Conservation (phyloP, 1,284 basidiomycete species). For the Marasmius tenuissimus region DNA sequence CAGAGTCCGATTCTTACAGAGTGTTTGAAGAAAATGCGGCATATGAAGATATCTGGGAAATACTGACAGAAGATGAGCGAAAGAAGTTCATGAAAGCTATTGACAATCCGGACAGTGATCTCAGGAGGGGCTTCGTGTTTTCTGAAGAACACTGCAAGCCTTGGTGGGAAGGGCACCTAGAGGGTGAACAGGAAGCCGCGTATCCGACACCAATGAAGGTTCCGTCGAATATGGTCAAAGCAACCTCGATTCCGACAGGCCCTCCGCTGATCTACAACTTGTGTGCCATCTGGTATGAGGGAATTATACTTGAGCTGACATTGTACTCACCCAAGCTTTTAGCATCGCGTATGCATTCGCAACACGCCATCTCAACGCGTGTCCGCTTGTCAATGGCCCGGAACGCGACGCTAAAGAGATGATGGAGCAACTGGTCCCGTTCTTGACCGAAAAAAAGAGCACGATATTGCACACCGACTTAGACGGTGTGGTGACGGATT, state of each 20-base stretch:
- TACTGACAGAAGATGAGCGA: conserved; percentile 58
- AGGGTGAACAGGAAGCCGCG: not conserved
- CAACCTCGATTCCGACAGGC: conserved; percentile 29
- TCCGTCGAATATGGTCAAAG: conserved; percentile 39
- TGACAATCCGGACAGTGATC: conserved; percentile 55
- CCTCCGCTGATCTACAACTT: conserved; percentile 64
- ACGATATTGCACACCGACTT: conserved; percentile 48
- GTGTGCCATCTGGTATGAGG: conserved; percentile 59
- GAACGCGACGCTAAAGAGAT: conserved; percentile 43
- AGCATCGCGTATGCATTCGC: conserved; percentile 69
- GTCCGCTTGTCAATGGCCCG: conserved; percentile 52
- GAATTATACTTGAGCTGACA: not conserved
- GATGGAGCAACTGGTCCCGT: conserved; percentile 56
- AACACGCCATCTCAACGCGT: conserved; percentile 58
- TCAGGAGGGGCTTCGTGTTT: conserved; percentile 58
- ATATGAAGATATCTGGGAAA: conserved; percentile 62
- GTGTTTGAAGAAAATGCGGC: conserved; percentile 47
- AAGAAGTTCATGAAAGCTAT: conserved; percentile 58
- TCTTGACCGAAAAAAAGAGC: conserved; percentile 58
- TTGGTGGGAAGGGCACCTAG: not conserved
- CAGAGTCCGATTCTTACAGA: not conserved
- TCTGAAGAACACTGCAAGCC: conserved; percentile 50
- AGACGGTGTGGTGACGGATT: conserved; percentile 49
- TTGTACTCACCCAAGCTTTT: not conserved
- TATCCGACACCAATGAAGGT: not conserved